A percentile compares a stretch with the other conserved stretches of the same genome.
Evolutionary conservation across 345 rosid genomes (phyloP).

Genomic region (Carallia brachiata): DNA sequence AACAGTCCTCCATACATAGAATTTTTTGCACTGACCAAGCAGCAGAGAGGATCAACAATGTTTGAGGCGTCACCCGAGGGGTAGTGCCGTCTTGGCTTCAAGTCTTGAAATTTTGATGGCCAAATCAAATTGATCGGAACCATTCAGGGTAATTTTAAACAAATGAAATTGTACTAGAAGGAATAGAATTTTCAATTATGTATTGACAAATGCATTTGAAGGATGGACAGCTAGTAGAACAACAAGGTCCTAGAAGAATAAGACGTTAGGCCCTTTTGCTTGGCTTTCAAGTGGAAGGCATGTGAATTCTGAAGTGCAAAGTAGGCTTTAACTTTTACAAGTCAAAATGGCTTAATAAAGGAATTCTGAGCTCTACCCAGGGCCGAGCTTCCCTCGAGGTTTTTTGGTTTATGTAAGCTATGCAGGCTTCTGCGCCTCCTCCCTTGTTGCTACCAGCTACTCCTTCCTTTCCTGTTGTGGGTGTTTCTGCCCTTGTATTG

Average conservation of each 20-base stretch:
- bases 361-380: background rate
- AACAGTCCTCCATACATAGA: too few species aligned
- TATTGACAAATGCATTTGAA: background rate
- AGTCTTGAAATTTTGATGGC: too few species aligned
- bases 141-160: background rate
- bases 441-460: background rate
- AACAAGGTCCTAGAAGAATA: background rate
- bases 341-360: background rate
- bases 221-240: background rate
- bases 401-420: background rate
- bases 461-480: conserved; percentile 6
- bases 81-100: background rate
- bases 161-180: background rate
- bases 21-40: too few species aligned
- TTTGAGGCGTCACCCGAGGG: too few species aligned
- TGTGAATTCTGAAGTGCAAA: background rate
- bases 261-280: background rate
- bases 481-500: conserved; percentile 11
- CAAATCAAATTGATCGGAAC: background rate
- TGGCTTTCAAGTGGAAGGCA: conserved; percentile 8
- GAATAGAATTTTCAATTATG: background rate
- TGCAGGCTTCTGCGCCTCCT: conserved; percentile 4
- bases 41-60: too few species aligned
- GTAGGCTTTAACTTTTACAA: background rate
- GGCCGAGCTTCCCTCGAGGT: too few species aligned